Base-by-base conservation (phyloP, 202 grass and related monocot species). In the Musa balbisiana region DNA sequence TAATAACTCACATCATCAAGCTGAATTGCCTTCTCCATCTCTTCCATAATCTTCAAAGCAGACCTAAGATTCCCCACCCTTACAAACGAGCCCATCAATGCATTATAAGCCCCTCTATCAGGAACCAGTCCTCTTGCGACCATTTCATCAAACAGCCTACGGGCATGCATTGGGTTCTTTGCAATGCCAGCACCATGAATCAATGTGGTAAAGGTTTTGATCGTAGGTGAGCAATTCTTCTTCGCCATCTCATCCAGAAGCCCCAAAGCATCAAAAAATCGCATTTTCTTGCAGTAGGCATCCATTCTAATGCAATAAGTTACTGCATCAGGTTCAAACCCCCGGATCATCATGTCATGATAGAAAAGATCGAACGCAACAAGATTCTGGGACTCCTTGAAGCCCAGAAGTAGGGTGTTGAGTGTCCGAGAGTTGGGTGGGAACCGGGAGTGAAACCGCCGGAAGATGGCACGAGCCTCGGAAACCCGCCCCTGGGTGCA, bases 301-400 rank as follows among this genome's bases (percentile, higher is more conserved):
- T 92, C 87, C 65, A 96, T 96, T 73, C 92, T 83, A 10, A 96
- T 87, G 69, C 85, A 92, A 73, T 92, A 92, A 0, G 87, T 89
- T 53, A 92, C 83, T 0, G 87, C 76, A 3, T 96, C 87, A 10
- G 85, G 85, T 53, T 86, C 74, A 78, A 96, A 96, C 6, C 92
- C 92, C 12, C 89, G 83, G 75, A 80, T 27, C 59, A 90, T 77
- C 52, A 87, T 84, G 25, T 90, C 92, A 81, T 92, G 89, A 83
- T 92, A 96, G 85, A 96, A 92, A 8, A 89, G 79, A 73, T 96
- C 89, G 8, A 92, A 73, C 24, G 89, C 92, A 68, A 85, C 81
- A 25, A 76, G 73, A 69, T 96, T 74, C 0, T 83, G 79, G 63
- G 87, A 85, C 84, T 96, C 85, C 89, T 90, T 96, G 90, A 96